Conservation (phyloP, 2,329 filamentous ascomycete genomes). For the Clonostachys sp. region DNA sequence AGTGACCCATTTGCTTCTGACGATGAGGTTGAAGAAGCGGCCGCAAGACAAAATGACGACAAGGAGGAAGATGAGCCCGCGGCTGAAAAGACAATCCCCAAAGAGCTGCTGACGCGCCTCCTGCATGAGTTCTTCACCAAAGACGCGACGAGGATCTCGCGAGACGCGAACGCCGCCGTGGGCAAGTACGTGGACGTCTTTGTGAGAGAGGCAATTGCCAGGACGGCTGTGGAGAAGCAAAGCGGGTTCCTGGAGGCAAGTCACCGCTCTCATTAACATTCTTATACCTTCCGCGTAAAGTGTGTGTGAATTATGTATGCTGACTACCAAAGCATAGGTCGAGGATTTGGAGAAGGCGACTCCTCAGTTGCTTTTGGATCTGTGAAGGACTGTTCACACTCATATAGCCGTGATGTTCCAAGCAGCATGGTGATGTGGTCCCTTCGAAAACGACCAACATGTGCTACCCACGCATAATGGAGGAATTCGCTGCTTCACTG, state of each 20-base stretch:
- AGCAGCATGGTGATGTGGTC: no score
- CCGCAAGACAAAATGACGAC: not conserved
- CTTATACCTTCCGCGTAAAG: no score
- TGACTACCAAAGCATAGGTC: conserved; percentile 43
- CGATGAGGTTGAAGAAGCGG: conserved; percentile 12
- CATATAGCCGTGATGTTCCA: no score
- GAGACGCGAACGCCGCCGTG: conserved; percentile 71
- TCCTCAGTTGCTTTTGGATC: conserved; percentile 80
- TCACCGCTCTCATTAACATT: conserved; percentile 5
- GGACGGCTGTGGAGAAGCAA: conserved; percentile 67
- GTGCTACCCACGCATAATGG: no score
- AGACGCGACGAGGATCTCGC: conserved; percentile 67
- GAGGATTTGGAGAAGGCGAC: conserved; percentile 88
- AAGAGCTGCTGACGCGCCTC: conserved; percentile 69
- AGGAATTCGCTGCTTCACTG: no score
- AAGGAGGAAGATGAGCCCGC: conserved; percentile 22
- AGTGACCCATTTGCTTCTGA: conserved; percentile 3
- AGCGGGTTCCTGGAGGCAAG: conserved; percentile 71
- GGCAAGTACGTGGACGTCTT: conserved; percentile 90
- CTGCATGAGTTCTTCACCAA: conserved; percentile 76
- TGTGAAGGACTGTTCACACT: conserved; percentile 40
- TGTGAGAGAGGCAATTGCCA: conserved; percentile 80
- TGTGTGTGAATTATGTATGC: no score
- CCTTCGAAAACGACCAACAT: no score
- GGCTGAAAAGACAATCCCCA: conserved; percentile 54